phyloP scores from a whole-genome alignment of 2,329 filamentous ascomycete species.

The Pezicula radicicola region DNA sequence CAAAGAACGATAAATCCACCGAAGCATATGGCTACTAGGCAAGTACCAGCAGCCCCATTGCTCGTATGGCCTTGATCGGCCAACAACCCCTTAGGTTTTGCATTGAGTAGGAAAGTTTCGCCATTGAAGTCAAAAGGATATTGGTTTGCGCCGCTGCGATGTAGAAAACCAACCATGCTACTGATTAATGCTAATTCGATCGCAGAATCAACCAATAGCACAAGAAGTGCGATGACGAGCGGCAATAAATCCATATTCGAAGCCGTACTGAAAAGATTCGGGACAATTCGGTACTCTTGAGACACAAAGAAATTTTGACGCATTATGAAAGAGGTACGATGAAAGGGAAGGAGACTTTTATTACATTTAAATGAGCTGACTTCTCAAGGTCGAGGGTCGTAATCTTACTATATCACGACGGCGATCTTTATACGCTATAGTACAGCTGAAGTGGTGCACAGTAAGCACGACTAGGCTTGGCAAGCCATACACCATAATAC shows the following conservation, averaged over 20 bases:
- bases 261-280: not conserved
- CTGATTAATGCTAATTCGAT: conserved; percentile 37
- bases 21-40: conserved; percentile 12
- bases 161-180: conserved; percentile 36
- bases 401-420: too few species aligned
- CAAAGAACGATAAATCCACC: conserved; percentile 10
- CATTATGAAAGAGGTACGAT: too few species aligned
- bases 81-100: conserved; percentile 9
- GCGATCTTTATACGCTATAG: too few species aligned
- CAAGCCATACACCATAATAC: too few species aligned
- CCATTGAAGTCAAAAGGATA: conserved; percentile 9
- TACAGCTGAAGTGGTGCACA: too few species aligned
- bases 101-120: conserved; percentile 2
- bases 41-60: conserved; percentile 14
- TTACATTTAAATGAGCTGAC: too few species aligned
- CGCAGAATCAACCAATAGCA: conserved; percentile 34
- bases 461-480: too few species aligned
- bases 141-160: conserved; percentile 22
- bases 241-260: conserved; percentile 5
- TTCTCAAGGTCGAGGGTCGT: too few species aligned
- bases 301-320: too few species aligned
- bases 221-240: conserved; percentile 23
- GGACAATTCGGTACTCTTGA: too few species aligned
- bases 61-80: conserved; percentile 14
- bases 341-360: too few species aligned